These are phyloP conservation scores for Westerdykella sp. DNA, from an alignment of 2,329 filamentous ascomycete species.

Conservation along the genomic window DNA sequence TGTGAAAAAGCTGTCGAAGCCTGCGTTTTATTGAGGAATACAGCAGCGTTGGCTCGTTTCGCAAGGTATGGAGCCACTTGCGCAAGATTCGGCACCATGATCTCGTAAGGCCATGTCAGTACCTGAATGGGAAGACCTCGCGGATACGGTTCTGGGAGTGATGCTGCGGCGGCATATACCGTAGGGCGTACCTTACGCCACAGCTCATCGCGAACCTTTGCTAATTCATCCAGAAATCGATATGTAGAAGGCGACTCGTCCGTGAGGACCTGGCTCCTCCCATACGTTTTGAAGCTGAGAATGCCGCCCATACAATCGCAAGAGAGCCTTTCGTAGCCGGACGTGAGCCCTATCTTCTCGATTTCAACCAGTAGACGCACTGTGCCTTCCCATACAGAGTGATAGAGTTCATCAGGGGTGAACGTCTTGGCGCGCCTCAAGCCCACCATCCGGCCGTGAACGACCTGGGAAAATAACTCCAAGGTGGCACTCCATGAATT, in stretches of 20 bases:
- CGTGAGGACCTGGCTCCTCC: slow-evolving; percentile 1
- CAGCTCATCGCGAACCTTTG: slow-evolving; percentile 25
- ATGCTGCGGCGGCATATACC: slow-evolving; percentile 14
- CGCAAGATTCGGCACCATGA: slow-evolving; percentile 7
- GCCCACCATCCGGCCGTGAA: slow-evolving; percentile 10
- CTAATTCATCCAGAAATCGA: slow-evolving; percentile 34
- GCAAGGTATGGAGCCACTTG: slow-evolving; percentile 21
- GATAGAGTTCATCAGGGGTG: slow-evolving; percentile 13
- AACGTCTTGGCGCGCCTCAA: slow-evolving; percentile 8
- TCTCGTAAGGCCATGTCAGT: slow-evolving; percentile 15
- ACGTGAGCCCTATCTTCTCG: slow-evolving; percentile 15
- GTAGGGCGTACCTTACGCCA: slow-evolving; percentile 25
- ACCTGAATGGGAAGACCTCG: slow-evolving; percentile 31
- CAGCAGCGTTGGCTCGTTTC: slow-evolving; percentile 11
- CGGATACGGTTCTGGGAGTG: slow-evolving; percentile 25
- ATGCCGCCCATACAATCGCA: slow-evolving; percentile 10
- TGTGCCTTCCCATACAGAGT: slow-evolving; percentile 18
- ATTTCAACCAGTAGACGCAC: slow-evolving; percentile 14
- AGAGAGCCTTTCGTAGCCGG: slow-evolving; percentile 10
- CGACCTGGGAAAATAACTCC: slow-evolving; percentile 10
- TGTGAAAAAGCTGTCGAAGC: slow-evolving; percentile 15
- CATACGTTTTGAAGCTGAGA: slow-evolving; percentile 1
- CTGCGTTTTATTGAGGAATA: slow-evolving; percentile 16
- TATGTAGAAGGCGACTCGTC: slow-evolving; percentile 15
- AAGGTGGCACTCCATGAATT: slow-evolving; percentile 25